A percentile compares a stretch with the other conserved stretches of the same genome.
These are phyloP conservation scores for Anethum foeniculum DNA, from an alignment of 140 eudicot species.

Conservation along the genomic window DNA sequence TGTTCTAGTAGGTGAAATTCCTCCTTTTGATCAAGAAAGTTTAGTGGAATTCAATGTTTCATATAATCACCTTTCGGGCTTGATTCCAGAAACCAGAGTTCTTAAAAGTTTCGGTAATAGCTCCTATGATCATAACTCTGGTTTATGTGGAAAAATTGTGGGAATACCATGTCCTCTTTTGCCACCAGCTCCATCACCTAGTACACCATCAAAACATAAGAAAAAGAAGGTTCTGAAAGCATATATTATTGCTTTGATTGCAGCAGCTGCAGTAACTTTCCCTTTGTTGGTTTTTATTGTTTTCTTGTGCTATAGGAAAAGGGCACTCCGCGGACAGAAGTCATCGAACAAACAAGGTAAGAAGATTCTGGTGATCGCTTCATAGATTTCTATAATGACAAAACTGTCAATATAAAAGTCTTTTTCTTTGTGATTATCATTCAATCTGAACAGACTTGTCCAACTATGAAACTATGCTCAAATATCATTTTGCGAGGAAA, in stretches of 20 bases:
- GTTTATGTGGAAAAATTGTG: slow-evolving; percentile 43
- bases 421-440: background rate
- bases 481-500: background rate
- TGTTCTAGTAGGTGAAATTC: slow-evolving; percentile 39
- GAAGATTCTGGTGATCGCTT: slow-evolving; percentile 21
- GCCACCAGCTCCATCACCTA: slow-evolving; percentile 20
- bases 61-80: slow-evolving; percentile 47
- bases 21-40: slow-evolving; percentile 52
- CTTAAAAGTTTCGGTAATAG: slow-evolving; percentile 32
- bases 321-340: slow-evolving; percentile 8
- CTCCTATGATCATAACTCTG: slow-evolving; percentile 46
- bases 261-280: slow-evolving; percentile 39
- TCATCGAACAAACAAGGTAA: slow-evolving; percentile 15
- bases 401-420: background rate
- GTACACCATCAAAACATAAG: slow-evolving; percentile 7
- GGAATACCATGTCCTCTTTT: slow-evolving; percentile 36
- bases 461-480: background rate
- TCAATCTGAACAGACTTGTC: background rate
- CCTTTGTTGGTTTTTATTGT: slow-evolving; percentile 27
- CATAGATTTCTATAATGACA: background rate
- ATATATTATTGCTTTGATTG: slow-evolving; percentile 49
- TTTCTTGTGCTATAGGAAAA: slow-evolving; percentile 33
- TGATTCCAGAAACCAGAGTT: slow-evolving; percentile 43
- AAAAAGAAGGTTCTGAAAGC: slow-evolving; percentile 24
- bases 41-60: slow-evolving; percentile 52